These are phyloP conservation scores for Lathyrus aphaca DNA, from an alignment of 306 rosid species.

Conservation along the genomic window DNA sequence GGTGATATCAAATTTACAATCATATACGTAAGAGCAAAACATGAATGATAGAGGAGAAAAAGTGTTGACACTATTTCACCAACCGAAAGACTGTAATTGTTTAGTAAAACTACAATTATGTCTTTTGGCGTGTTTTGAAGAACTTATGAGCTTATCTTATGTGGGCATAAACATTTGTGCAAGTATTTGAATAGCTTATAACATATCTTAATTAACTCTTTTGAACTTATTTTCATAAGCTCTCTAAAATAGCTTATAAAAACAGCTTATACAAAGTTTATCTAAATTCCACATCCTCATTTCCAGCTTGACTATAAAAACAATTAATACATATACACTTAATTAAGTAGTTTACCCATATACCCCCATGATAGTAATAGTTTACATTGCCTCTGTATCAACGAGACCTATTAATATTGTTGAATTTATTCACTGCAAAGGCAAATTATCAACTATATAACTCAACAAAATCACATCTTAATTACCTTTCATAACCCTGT, in stretches of 20 bases:
- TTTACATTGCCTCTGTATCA: slow-evolving; percentile 15
- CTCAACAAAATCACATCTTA: neutral
- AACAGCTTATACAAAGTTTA: neutral
- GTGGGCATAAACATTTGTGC: neutral
- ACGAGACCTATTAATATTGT: slow-evolving; percentile 3
- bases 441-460: neutral
- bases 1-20: slow-evolving; percentile 13
- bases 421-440: slow-evolving; percentile 32
- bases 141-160: neutral
- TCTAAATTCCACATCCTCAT: neutral
- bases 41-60: slow-evolving; percentile 14
- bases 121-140: neutral
- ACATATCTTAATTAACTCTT: neutral
- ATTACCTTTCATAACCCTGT: neutral
- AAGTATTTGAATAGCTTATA: slow-evolving; percentile 4
- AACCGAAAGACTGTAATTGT: slow-evolving; percentile 16
- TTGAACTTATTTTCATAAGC: neutral
- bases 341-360: neutral
- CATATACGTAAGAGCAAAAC: slow-evolving; percentile 6
- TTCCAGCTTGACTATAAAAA: neutral
- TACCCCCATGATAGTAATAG: neutral
- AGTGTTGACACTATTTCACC: slow-evolving; percentile 1
- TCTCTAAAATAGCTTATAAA: neutral
- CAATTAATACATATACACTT: neutral
- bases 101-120: slow-evolving; percentile 9